Evolutionary conservation across 257 asterid genomes (phyloP).

Genomic region (Scutellaria barbata): DNA sequence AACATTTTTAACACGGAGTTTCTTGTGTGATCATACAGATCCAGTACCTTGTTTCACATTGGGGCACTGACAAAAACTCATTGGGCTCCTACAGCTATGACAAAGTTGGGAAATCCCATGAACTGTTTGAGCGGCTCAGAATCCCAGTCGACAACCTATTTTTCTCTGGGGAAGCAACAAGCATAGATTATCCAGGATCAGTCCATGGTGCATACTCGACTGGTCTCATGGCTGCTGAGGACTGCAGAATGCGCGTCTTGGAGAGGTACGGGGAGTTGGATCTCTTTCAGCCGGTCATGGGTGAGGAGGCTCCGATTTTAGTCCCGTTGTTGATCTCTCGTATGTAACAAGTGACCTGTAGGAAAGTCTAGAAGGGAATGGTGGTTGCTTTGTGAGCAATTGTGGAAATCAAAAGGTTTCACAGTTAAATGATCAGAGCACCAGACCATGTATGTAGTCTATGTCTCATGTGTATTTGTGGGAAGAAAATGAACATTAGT

Average conservation of each 20-base stretch:
- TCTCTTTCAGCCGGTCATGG: constrained; percentile 77
- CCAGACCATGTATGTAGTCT: constrained; percentile 24
- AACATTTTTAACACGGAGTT: neutral
- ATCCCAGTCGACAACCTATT: constrained; percentile 85
- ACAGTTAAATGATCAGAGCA: constrained; percentile 53
- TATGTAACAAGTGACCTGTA: constrained; percentile 41
- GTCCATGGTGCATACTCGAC: constrained; percentile 93
- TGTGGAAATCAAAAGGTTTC: constrained; percentile 45
- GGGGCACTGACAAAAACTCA: constrained; percentile 79
- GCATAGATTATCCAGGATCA: constrained; percentile 79
- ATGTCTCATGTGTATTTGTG: neutral
- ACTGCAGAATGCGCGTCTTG: constrained; percentile 85
- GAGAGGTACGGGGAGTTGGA: constrained; percentile 85
- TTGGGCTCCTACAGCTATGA: constrained; percentile 89
- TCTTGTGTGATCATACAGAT: constrained; percentile 50
- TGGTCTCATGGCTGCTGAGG: constrained; percentile 89
- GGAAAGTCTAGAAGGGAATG: constrained; percentile 6
- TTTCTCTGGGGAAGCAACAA: constrained; percentile 83
- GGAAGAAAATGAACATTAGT: neutral
- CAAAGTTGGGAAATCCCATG: constrained; percentile 75
- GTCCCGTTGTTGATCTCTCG: constrained; percentile 78
- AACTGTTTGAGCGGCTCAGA: constrained; percentile 67
- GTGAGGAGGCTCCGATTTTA: constrained; percentile 59
- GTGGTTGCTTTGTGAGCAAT: constrained; percentile 53
- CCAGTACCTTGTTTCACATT: constrained; percentile 79